Evolutionary conservation across 345 rosid genomes (phyloP), one percentile per base, ranked within the genome.

Genomic region (Aquilaria malaccensis): DNA sequence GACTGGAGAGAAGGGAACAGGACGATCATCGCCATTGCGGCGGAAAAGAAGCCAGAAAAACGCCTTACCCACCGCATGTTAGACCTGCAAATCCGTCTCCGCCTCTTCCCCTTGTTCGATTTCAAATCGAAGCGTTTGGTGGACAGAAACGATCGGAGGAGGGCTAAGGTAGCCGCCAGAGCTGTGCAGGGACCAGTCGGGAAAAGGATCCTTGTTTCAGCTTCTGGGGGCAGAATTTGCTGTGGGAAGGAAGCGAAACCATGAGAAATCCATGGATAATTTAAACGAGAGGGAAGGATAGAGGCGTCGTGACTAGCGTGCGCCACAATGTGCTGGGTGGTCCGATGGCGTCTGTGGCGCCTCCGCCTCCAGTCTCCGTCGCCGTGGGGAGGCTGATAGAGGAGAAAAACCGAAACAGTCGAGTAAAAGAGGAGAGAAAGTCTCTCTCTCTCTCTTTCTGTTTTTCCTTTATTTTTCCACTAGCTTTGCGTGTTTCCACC

Each of bases 1-100:
- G 97, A 86, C 56, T 88, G 95, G 41, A 88, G 79, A 3, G 96
- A 88, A 15, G 97, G 96, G 2, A 95, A 88, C 15, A 94, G 80
- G 43, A 88, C 82, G 62, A 91, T 77, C 80, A 88, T 75, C 15
- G 76, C 78, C 81, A 91, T 65, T 14, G 86, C 83, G 30, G 81
- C 93, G 0, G 96, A 85, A 81, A 89, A 77, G 56, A 87, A 74
- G 45, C 91, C 87, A 9, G 95, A 82, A 47, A 89, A 83, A 14
- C 89, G 67, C 80, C 78, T 69, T 55, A 83, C 66, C 97, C 96
- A 92, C 1, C 80, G 82, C 95, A 92, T 92, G 75, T 72, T 84
- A 50, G 53, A 49, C 30, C 72, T 52, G 66, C 33, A 70, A 66
- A 75, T 53, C 57, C 78, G 73, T 59, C 65, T 60, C 70, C 75